These are phyloP conservation scores for Aspergillus sp. DNA, from an alignment of 2,329 filamentous ascomycete genomes.

Conservation along the genomic window DNA sequence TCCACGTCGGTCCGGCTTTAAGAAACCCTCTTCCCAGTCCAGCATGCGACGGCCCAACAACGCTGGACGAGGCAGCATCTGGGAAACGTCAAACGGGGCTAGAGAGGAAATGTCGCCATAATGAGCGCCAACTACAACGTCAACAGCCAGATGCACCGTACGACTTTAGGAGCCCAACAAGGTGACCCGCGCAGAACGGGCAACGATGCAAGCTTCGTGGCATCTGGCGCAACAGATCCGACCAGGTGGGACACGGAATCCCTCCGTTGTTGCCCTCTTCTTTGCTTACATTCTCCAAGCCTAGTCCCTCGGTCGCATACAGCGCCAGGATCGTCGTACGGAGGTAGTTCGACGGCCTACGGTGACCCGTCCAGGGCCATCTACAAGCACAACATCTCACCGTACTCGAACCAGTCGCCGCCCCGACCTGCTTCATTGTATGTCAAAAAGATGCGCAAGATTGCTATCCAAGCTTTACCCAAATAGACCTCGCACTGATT, in stretches of 20 bases:
- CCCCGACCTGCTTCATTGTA: background rate
- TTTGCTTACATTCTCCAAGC: background rate
- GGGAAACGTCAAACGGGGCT: background rate
- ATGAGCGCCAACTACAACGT: background rate
- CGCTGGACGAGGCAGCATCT: background rate
- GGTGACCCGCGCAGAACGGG: background rate
- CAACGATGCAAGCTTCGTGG: background rate
- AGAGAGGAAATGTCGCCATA: background rate
- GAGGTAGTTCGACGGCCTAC: background rate
- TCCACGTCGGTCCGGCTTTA: background rate
- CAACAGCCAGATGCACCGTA: background rate
- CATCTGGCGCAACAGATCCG: background rate
- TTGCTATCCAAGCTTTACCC: background rate
- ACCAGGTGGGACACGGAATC: background rate
- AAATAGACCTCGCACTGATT: background rate
- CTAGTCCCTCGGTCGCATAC: background rate
- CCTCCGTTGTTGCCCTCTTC: background rate
- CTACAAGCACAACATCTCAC: background rate
- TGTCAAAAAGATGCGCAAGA: background rate
- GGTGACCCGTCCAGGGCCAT: background rate
- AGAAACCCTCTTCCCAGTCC: background rate
- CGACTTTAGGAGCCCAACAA: background rate
- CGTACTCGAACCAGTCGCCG: background rate
- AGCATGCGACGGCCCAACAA: background rate
- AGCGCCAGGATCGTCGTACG: background rate